These are phyloP conservation scores for Thoreauomyces humboldtii DNA, from an alignment of 192 early-diverging fungal species.

Conservation along the genomic window DNA sequence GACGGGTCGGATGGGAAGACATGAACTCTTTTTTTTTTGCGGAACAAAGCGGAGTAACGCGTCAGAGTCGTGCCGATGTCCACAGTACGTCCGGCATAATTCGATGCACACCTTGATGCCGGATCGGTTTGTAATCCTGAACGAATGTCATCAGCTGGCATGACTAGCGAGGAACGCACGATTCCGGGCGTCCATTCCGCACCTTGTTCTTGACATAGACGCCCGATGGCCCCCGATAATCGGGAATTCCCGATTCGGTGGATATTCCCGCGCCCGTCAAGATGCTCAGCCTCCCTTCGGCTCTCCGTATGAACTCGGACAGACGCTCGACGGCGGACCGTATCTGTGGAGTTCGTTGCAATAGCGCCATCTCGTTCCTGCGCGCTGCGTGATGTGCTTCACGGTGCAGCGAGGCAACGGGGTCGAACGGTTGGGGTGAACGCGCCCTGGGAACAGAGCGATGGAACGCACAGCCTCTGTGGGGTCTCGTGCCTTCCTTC, in stretches of 20 bases:
- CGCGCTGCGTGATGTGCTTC: no score
- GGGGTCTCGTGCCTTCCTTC: no score
- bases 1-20: slow-evolving; percentile 54
- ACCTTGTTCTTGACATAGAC: slow-evolving; percentile 31
- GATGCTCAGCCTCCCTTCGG: background rate
- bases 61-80: background rate
- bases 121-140: slow-evolving; percentile 75
- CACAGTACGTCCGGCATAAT: no score
- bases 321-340: background rate
- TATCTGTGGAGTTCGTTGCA: background rate
- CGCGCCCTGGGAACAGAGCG: no score
- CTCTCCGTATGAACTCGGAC: slow-evolving; percentile 1
- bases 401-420: no score
- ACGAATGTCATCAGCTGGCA: background rate
- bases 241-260: slow-evolving; percentile 64
- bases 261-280: slow-evolving; percentile 48
- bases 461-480: no score
- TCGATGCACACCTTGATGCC: slow-evolving; percentile 76
- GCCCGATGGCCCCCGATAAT: slow-evolving; percentile 74
- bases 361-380: no score
- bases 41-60: background rate
- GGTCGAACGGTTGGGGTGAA: no score
- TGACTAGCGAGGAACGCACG: no score
- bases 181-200: no score
- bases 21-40: no score